Base-by-base conservation (phyloP, 345 rosid genomes). In the Sapria himalayana region DNA sequence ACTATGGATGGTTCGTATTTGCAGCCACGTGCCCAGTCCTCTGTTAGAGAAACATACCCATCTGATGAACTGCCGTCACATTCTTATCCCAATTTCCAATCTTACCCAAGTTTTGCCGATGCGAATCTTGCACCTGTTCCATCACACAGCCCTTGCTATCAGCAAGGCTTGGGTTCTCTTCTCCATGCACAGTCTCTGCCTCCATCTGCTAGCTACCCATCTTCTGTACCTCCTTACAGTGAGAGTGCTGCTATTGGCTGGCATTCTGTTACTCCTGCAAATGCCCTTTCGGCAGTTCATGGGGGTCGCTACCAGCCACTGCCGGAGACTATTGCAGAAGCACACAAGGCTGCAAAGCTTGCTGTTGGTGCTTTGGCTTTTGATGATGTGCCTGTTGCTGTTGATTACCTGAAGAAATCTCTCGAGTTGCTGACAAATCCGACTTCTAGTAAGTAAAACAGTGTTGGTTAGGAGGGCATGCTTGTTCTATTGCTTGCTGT, bases 351-450 rank as follows among this genome's bases (percentile, higher is more conserved):
- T 52, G 98, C 98, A 1, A 71, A 91, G 63, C 82, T 89, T 52
- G 98, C 98, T 0, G 98, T 89, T 44, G 91, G 93, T 41, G 93
- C 98, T 34, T 58, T 89, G 59, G 98, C 94, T 34, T 89, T 89
- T 24, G 98, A 89, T 57, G 98, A 89, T 21, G 73, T 89, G 42
- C 64, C 82, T 4, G 54, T 78, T 46, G 98, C 94, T 7, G 89
- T 86, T 15, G 98, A 82, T 41, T 57, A 49, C 70, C 61, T 86
- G 22, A 68, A 14, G 61, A 78, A 86, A 46, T 70, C 98, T 15
- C 94, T 86, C 12, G 98, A 86, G 52, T 55, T 78, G 70, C 78
- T 77, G 45, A 77, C 86, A 10, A 73, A 70, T 29, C 81, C 81
- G 27, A 63, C 82, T 0, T 63, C 70, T n/a, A 38, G 70, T 52